A percentile compares a stretch with the other conserved stretches of the same genome.
These are phyloP conservation scores for Hura crepitans DNA, from an alignment of 441 rosid genomes.

Conservation along the genomic window DNA sequence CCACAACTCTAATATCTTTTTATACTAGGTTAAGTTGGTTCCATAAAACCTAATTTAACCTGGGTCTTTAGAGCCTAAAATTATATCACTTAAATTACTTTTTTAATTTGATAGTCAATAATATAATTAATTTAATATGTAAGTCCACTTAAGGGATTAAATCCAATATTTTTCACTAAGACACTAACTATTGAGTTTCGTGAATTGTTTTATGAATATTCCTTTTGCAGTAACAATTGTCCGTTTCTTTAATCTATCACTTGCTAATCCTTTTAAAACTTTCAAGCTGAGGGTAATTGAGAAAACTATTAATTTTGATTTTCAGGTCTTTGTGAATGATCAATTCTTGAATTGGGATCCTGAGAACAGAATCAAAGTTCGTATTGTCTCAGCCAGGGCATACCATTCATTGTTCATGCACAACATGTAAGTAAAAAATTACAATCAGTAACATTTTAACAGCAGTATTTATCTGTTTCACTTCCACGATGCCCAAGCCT, in stretches of 20 bases:
- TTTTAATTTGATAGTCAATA: too few species aligned
- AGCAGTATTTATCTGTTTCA: conserved; percentile 11
- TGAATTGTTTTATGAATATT: neutral
- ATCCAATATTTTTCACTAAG: too few species aligned
- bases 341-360: conserved; percentile 93
- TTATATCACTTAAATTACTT: too few species aligned
- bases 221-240: neutral
- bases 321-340: conserved; percentile 82
- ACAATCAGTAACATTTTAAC: neutral
- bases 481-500: conserved; percentile 19
- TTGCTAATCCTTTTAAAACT: neutral
- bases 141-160: too few species aligned
- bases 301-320: neutral
- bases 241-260: neutral
- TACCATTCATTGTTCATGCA: conserved; percentile 97
- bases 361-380: conserved; percentile 78
- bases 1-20: too few species aligned
- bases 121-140: too few species aligned
- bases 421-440: conserved; percentile 73
- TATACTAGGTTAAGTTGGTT: too few species aligned
- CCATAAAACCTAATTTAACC: too few species aligned
- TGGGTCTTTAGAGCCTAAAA: too few species aligned
- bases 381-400: conserved; percentile 97
- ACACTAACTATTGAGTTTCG: neutral
- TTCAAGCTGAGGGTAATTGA: neutral